Percentiles rank a stretch among this genome's conserved stretches.
Evolutionary conservation across 2,329 filamentous ascomycete species (phyloP).

Genomic region (Aureobasidium sp.): DNA sequence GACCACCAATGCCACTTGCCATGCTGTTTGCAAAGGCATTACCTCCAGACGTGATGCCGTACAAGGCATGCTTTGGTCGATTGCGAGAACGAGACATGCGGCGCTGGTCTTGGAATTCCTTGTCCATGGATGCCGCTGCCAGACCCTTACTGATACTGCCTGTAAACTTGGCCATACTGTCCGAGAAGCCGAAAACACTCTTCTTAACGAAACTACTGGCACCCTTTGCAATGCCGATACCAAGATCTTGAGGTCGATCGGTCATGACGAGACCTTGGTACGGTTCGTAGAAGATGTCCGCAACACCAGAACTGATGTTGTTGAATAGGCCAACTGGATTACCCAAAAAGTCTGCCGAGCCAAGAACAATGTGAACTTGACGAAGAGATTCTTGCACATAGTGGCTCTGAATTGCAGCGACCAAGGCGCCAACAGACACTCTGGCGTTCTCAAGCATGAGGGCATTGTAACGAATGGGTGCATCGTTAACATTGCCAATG

Average conservation of each 20-base stretch:
- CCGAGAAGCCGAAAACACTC: conserved; percentile 92
- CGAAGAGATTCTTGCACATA: conserved; percentile 95
- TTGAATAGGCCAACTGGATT: conserved; percentile 98
- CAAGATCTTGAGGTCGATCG: conserved; percentile 89
- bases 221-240: conserved; percentile 90
- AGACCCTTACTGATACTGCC: conserved; percentile 95
- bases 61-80: conserved; percentile 91
- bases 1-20: conserved; percentile 85
- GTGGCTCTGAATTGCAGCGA: conserved; percentile 83
- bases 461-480: conserved; percentile 86
- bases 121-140: conserved; percentile 90
- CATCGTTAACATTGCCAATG: conserved; percentile 97
- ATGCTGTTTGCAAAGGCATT: conserved; percentile 91
- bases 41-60: conserved; percentile 89
- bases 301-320: conserved; percentile 93
- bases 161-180: conserved; percentile 96
- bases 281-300: conserved; percentile 98
- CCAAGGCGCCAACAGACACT: conserved; percentile 75
- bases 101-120: conserved; percentile 94
- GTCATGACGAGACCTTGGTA: conserved; percentile 97
- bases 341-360: conserved; percentile 93
- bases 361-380: conserved; percentile 94
- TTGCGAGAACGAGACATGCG: conserved; percentile 91
- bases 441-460: conserved; percentile 92
- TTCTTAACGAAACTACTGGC: conserved; percentile 98